Conservation (phyloP, 2,329 filamentous ascomycete genomes). For the Penicillium sclerotiorum region DNA sequence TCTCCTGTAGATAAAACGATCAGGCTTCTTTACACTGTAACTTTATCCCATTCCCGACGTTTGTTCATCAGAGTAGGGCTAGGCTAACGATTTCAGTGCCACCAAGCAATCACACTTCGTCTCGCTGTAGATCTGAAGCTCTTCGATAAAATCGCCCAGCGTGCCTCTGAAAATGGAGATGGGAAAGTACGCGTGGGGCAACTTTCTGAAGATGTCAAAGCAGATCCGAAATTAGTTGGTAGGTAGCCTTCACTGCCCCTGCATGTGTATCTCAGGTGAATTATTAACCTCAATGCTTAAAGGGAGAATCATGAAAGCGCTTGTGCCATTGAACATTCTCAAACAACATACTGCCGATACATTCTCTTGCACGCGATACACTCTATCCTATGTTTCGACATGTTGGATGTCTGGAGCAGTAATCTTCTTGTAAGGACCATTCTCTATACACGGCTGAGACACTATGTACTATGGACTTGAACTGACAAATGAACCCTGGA, state of each 20-base stretch:
- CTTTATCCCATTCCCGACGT: no score
- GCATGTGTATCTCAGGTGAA: not conserved
- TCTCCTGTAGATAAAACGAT: no score
- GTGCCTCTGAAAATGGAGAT: not conserved
- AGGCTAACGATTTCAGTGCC: constrained; percentile 2
- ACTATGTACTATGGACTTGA: no score
- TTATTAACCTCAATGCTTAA: not conserved
- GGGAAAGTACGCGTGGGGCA: not conserved
- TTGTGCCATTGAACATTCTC: no score
- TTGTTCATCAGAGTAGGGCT: no score
- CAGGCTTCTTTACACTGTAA: no score
- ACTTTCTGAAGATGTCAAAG: not conserved
- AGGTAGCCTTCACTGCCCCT: not conserved
- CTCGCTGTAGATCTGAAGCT: constrained; percentile 2
- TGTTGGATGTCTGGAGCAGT: not conserved
- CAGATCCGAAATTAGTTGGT: not conserved
- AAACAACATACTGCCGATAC: no score
- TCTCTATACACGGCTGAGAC: no score
- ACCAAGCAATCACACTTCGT: constrained; percentile 5
- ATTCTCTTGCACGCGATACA: no score
- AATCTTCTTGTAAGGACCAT: not conserved
- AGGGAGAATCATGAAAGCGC: constrained; percentile 4
- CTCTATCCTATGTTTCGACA: no score
- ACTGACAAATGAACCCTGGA: not conserved
- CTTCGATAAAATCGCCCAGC: not conserved